Evolutionary conservation across 192 early-diverging fungal species (phyloP).

Genomic region (Jimgerdemannia flammicorona): DNA sequence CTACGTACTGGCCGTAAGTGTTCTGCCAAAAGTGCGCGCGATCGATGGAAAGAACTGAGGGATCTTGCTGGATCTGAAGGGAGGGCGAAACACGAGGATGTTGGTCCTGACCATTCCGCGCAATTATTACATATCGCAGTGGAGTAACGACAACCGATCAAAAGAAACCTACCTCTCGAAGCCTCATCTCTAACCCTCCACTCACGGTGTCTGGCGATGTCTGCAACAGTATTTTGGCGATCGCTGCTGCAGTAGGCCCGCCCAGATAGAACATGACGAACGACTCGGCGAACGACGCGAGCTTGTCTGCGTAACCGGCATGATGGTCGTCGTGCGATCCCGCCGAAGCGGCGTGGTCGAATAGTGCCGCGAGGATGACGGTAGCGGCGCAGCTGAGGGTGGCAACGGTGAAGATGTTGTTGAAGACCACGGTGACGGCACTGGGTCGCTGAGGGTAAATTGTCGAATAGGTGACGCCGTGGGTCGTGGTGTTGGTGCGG

Average conservation of each 20-base stretch:
- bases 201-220: slow-evolving; percentile 34
- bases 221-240: slow-evolving; percentile 50
- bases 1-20: slow-evolving; percentile 45
- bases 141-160: neutral
- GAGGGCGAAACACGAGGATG: neutral
- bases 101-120: too few relatives aligned
- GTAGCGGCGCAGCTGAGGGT: slow-evolving; percentile 31
- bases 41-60: slow-evolving; percentile 39
- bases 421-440: slow-evolving; percentile 18
- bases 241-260: slow-evolving; percentile 38
- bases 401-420: slow-evolving; percentile 36
- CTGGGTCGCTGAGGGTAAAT: slow-evolving; percentile 20
- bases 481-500: slow-evolving; percentile 12
- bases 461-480: slow-evolving; percentile 32
- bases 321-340: slow-evolving; percentile 14
- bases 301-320: slow-evolving; percentile 36
- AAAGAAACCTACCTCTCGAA: neutral
- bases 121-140: too few relatives aligned
- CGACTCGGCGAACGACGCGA: slow-evolving; percentile 42
- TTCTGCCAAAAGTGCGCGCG: slow-evolving; percentile 56
- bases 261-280: slow-evolving; percentile 46
- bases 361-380: slow-evolving; percentile 18
- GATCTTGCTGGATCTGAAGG: slow-evolving; percentile 33
- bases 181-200: neutral
- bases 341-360: slow-evolving; percentile 9